Evolutionary conservation across 2,329 filamentous ascomycete genomes (phyloP).

Genomic region (Mycosphaerelloides madeirae): DNA sequence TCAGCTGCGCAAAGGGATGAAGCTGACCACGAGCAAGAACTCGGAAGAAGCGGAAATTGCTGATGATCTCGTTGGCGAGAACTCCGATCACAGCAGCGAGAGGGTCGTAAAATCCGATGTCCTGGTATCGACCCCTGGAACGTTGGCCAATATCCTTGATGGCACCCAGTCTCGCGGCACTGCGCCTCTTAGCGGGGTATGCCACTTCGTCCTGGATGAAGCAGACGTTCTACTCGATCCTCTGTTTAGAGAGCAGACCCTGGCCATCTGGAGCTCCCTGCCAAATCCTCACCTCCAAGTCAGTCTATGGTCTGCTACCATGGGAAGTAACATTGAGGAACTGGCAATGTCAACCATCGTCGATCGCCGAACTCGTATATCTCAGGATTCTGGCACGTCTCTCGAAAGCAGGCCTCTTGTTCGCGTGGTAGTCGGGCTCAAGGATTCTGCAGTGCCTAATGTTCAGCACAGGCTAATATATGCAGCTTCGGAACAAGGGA

Average conservation of each 20-base stretch:
- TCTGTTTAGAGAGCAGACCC: conserved; percentile 82
- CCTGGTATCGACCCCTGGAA: conserved; percentile 72
- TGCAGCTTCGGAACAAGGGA: conserved; percentile 87
- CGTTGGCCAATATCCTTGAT: conserved; percentile 69
- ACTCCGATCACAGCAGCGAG: conserved; percentile 33
- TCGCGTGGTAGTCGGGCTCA: conserved; percentile 88
- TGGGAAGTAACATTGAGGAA: conserved; percentile 87
- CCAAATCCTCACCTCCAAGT: conserved; percentile 64
- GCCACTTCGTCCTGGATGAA: conserved; percentile 79
- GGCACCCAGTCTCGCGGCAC: conserved; percentile 36
- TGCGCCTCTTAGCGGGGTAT: conserved; percentile 51
- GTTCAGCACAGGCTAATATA: conserved; percentile 86
- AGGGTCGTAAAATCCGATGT: conserved; percentile 68
- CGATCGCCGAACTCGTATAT: conserved; percentile 37
- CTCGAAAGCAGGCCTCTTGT: conserved; percentile 51
- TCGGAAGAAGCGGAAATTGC: conserved; percentile 38
- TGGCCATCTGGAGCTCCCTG: conserved; percentile 78
- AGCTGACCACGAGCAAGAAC: conserved; percentile 44
- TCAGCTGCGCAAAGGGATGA: conserved; percentile 81
- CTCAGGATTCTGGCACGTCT: conserved; percentile 8
- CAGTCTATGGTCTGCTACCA: conserved; percentile 93
- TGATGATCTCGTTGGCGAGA: conserved; percentile 26
- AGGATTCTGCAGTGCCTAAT: conserved; percentile 91
- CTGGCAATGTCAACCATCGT: conserved; percentile 66
- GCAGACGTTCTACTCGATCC: conserved; percentile 91